These are phyloP conservation scores for Cardamine resedifolia DNA, from an alignment of 345 rosid genomes.

Conservation along the genomic window DNA sequence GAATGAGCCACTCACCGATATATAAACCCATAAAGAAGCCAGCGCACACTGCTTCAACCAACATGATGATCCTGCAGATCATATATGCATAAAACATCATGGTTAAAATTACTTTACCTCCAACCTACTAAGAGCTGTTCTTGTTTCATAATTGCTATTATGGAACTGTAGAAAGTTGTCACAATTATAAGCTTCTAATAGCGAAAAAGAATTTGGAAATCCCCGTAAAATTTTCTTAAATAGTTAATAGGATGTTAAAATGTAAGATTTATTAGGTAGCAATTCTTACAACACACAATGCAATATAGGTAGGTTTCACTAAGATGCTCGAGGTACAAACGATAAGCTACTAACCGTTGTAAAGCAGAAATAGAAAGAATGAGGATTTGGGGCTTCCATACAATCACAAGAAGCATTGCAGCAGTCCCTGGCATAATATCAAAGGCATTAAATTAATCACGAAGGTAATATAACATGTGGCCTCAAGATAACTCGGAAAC, in stretches of 20 bases:
- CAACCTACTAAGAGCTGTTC: neutral
- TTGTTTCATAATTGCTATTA: neutral
- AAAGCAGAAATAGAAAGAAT: slow-evolving; percentile 64
- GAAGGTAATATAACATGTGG: neutral
- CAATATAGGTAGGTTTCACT: neutral
- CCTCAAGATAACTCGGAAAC: neutral
- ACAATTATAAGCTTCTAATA: neutral
- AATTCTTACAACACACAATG: neutral
- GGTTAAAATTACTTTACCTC: neutral
- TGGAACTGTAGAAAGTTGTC: neutral
- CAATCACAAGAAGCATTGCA: slow-evolving; percentile 82
- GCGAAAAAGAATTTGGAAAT: neutral
- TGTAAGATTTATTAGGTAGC: neutral
- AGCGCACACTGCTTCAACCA: slow-evolving; percentile 76
- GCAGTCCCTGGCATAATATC: slow-evolving; percentile 61
- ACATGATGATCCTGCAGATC: slow-evolving; percentile 79
- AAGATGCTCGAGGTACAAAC: neutral
- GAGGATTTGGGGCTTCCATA: slow-evolving; percentile 65
- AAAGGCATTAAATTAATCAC: neutral
- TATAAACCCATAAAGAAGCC: slow-evolving; percentile 74
- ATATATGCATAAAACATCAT: neutral
- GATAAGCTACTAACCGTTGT: slow-evolving; percentile 53
- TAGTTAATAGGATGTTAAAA: neutral
- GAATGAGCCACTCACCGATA: slow-evolving; percentile 58
- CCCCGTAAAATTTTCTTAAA: neutral